phyloP scores from a whole-genome alignment of 129 eudicot genomes.

The Kitagawia praeruptora region DNA sequence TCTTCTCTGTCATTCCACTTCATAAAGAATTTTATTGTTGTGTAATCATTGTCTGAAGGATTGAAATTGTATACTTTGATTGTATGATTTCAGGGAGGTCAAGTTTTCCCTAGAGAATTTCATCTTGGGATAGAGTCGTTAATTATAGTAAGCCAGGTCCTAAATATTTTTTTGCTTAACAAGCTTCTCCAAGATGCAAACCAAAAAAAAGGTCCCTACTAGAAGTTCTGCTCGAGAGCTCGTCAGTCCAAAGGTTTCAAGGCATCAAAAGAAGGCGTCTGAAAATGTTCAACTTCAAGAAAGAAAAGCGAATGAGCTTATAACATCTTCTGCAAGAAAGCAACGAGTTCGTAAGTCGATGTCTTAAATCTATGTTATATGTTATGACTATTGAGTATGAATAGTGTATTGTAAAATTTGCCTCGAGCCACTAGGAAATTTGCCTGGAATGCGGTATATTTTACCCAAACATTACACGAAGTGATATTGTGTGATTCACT shows the following conservation, averaged over 20 bases:
- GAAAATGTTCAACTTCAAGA: slow-evolving; percentile 59
- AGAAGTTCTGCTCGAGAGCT: slow-evolving; percentile 47
- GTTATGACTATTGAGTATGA: not conserved
- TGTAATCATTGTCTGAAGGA: not conserved
- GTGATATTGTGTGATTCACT: not conserved
- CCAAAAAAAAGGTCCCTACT: slow-evolving; percentile 64
- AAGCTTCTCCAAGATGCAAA: slow-evolving; percentile 52
- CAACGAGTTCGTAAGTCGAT: slow-evolving; percentile 42
- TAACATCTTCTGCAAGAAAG: slow-evolving; percentile 92
- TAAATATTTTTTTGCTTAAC: slow-evolving; percentile 19
- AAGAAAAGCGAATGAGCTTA: slow-evolving; percentile 65
- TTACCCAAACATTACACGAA: not conserved
- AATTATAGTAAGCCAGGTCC: not conserved
- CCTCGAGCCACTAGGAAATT: not conserved
- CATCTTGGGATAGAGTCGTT: not conserved
- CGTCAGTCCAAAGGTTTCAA: slow-evolving; percentile 60
- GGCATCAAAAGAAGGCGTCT: slow-evolving; percentile 53
- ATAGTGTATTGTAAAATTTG: not conserved
- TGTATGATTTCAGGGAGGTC: slow-evolving; percentile 1
- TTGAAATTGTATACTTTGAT: not conserved
- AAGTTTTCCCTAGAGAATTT: not conserved
- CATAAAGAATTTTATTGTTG: not conserved
- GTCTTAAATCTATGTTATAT: slow-evolving; percentile 6
- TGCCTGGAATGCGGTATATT: not conserved
- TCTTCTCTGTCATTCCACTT: not conserved